Evolutionary conservation across 2,329 filamentous ascomycete genomes (phyloP).

Genomic region (Dactylellina leptospora): DNA sequence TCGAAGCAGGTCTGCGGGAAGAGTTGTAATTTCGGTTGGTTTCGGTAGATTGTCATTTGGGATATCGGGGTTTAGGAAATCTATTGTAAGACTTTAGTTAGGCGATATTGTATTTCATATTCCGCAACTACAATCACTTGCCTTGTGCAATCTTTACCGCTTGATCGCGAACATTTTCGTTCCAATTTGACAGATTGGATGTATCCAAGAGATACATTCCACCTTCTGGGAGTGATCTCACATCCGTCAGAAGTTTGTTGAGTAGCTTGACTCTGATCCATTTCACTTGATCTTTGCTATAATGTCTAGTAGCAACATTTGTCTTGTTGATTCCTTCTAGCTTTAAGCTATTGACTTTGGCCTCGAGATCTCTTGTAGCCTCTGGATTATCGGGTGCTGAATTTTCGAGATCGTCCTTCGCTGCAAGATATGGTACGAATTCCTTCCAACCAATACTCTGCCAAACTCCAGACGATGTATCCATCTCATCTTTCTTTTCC

Average conservation of each 20-base stretch:
- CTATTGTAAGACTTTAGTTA: slow-evolving; percentile 24
- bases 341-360: slow-evolving; percentile 66
- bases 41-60: slow-evolving; percentile 42
- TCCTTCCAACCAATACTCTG: slow-evolving; percentile 97
- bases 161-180: slow-evolving; percentile 70
- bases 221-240: slow-evolving; percentile 63
- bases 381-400: slow-evolving; percentile 55
- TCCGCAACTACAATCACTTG: background rate
- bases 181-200: slow-evolving; percentile 72
- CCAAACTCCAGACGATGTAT: slow-evolving; percentile 87
- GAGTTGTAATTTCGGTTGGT: slow-evolving; percentile 37
- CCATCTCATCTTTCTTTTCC: slow-evolving; percentile 65
- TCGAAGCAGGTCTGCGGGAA: slow-evolving; percentile 29
- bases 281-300: slow-evolving; percentile 81
- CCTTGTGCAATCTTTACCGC: slow-evolving; percentile 69
- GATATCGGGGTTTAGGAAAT: slow-evolving; percentile 43
- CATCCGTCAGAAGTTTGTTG: slow-evolving; percentile 68
- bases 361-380: slow-evolving; percentile 59
- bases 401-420: slow-evolving; percentile 55
- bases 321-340: slow-evolving; percentile 74
- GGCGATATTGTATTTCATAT: background rate
- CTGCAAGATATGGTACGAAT: slow-evolving; percentile 75
- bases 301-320: slow-evolving; percentile 84
- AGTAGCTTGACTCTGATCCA: slow-evolving; percentile 89
- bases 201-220: slow-evolving; percentile 83